Conservation (phyloP, 345 rosid genomes). For the Arabidopsis thaliana region TAIR10.1 NC_003074.8:17207001-17207500, state of each 20-base stretch:
- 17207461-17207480: neutral
- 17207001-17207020: conserved; percentile 7
- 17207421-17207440: conserved; percentile 23
- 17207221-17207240: neutral
- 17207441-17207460: neutral
- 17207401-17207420: neutral
- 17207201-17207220: neutral
- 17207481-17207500: conserved; percentile 13
- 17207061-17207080: conserved; percentile 30
- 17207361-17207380: neutral
- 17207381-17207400: accelerated
- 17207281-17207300: neutral
- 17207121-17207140: conserved; percentile 32
- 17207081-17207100: conserved; percentile 13
- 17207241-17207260: conserved; percentile 13
- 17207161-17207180: neutral
- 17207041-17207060: conserved; percentile 33
- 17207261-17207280: conserved; percentile 14
- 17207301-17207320: neutral
- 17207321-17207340: neutral
- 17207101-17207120: neutral
- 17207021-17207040: conserved; percentile 28
- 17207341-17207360: conserved; percentile 31
- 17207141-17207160: neutral
- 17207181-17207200: conserved; percentile 30